These are phyloP conservation scores for Tolypocladium capitatum DNA, from an alignment of 2,329 filamentous ascomycete species.

Conservation along the genomic window DNA sequence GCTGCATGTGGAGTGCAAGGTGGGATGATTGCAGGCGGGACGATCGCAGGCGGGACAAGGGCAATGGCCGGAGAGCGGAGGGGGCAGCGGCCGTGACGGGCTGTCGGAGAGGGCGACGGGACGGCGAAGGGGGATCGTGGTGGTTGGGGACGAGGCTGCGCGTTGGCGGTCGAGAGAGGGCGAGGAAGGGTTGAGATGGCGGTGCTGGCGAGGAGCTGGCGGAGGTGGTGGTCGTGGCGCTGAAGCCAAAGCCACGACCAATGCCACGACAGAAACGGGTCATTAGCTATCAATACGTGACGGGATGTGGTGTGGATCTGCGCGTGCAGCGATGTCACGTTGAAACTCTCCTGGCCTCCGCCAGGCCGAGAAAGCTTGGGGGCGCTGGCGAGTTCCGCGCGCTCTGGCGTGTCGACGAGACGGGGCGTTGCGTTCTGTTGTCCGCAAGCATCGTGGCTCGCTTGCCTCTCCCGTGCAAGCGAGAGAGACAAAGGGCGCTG, in stretches of 20 bases:
- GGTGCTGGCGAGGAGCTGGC: not conserved
- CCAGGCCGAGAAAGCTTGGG: not conserved
- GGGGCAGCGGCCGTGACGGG: not conserved
- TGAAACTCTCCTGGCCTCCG: not conserved
- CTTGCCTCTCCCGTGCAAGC: no score
- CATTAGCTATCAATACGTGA: not conserved
- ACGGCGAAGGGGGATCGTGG: not conserved
- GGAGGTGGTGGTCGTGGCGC: not conserved
- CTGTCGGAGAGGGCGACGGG: not conserved
- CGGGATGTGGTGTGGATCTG: not conserved
- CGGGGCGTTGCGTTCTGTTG: no score
- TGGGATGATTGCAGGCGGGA: not conserved
- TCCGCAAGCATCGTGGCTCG: no score
- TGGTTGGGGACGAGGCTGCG: not conserved
- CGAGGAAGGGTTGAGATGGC: not conserved
- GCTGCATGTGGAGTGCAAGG: conserved; percentile 14
- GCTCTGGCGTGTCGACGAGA: not conserved
- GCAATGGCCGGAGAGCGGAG: not conserved
- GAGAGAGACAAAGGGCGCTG: no score
- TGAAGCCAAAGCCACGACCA: no score
- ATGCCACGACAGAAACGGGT: not conserved
- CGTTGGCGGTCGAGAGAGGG: not conserved
- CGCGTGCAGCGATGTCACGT: not conserved
- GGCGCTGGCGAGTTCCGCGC: not conserved
- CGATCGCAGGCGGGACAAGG: not conserved